Conservation (phyloP, 1,139 yeast species). For the Yamadazyma spencermartinsiae region DNA sequence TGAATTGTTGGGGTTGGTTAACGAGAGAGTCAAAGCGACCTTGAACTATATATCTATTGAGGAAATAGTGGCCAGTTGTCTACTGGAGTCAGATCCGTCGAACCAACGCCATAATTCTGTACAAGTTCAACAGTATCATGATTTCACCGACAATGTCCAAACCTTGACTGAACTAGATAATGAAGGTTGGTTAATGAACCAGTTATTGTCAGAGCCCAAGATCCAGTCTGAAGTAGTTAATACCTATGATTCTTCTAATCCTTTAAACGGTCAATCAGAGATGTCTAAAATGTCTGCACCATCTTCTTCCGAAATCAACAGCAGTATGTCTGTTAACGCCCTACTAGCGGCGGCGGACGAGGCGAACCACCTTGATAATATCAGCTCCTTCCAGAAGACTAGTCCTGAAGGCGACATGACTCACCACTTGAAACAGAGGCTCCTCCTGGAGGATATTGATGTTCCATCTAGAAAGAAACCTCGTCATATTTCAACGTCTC, state of each 20-base stretch:
- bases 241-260: neutral
- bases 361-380: neutral
- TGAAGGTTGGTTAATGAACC: constrained; percentile 18
- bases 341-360: constrained; percentile 17
- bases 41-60: constrained; percentile 60
- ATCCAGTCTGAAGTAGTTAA: neutral
- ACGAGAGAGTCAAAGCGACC: constrained; percentile 58
- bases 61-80: constrained; percentile 63
- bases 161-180: constrained; percentile 1
- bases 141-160: neutral
- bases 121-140: neutral
- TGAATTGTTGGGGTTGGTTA: constrained; percentile 54
- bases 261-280: no score
- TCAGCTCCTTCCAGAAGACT: neutral
- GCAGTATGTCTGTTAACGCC: constrained; percentile 15
- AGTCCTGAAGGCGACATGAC: neutral
- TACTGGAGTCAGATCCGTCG: constrained; percentile 36
- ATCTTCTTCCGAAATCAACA: neutral
- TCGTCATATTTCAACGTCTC: neutral
- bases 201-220: constrained; percentile 10
- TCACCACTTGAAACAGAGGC: neutral
- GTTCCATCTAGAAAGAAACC: neutral
- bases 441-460: neutral
- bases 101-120: neutral
- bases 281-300: neutral